These are phyloP conservation scores for Candida montana DNA, from an alignment of 805 yeast species.

Conservation along the genomic window DNA sequence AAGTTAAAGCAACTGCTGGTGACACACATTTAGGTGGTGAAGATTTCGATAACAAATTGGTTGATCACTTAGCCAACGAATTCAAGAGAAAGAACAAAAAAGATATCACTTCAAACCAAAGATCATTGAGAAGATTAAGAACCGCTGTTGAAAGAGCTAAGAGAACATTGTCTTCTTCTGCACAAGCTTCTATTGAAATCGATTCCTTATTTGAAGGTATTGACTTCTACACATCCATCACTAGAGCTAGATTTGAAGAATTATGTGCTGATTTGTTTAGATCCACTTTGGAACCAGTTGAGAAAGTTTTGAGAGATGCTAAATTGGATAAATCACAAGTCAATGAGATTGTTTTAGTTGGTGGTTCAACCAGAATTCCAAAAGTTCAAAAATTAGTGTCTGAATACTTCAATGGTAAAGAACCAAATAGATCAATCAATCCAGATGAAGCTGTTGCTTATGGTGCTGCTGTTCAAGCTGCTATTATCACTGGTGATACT, in stretches of 20 bases:
- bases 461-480: constrained; percentile 99
- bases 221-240: constrained; percentile 95
- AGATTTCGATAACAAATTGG: constrained; percentile 96
- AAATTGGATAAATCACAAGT: constrained; percentile 90
- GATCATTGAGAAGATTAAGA: constrained; percentile 97
- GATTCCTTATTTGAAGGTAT: constrained; percentile 96
- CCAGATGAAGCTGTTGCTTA: constrained; percentile 99
- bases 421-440: constrained; percentile 96
- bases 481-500: constrained; percentile 94
- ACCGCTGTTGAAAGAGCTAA: constrained; percentile 99
- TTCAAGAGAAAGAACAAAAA: constrained; percentile 98
- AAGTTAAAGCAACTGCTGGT: constrained; percentile 86
- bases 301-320: constrained; percentile 90
- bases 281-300: constrained; percentile 93
- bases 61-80: constrained; percentile 87
- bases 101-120: constrained; percentile 88
- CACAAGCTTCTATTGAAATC: constrained; percentile 94
- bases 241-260: constrained; percentile 99
- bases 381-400: constrained; percentile 95
- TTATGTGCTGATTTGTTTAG: constrained; percentile 94
- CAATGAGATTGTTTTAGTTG: constrained; percentile 92
- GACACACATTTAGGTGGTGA: constrained; percentile 97
- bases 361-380: constrained; percentile 99
- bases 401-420: constrained; percentile 98
- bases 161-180: constrained; percentile 96